Evolutionary conservation across 495 filamentous ascomycete genomes (phyloP).

Genomic region (Talaromyces ruber): DNA sequence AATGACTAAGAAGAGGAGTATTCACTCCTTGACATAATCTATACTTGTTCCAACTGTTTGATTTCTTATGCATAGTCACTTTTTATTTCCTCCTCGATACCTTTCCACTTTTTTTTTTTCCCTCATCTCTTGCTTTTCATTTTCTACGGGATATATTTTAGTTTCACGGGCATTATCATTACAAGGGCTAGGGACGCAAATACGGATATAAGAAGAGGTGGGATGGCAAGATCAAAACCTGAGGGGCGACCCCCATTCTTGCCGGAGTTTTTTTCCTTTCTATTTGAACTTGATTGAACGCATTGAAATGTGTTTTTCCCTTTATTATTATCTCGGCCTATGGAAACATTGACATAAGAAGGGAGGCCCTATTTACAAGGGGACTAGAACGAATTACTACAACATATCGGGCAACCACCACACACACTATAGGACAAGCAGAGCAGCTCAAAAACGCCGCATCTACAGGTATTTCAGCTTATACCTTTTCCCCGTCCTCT

Average conservation of each 20-base stretch:
- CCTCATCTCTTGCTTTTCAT: constrained; percentile 10
- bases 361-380: background rate
- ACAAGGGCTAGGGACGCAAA: background rate
- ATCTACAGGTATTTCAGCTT: background rate
- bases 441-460: background rate
- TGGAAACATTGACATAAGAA: background rate
- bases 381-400: background rate
- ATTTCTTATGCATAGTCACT: background rate
- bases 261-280: constrained; percentile 3
- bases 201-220: background rate
- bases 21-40: constrained; percentile 27
- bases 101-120: constrained; percentile 5
- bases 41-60: background rate
- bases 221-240: constrained; percentile 3
- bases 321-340: background rate
- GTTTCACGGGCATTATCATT: background rate
- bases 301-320: background rate
- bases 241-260: constrained; percentile 6
- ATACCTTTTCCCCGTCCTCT: background rate
- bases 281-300: background rate
- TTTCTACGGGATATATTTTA: constrained; percentile 10
- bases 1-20: constrained; percentile 46
- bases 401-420: background rate
- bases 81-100: background rate
- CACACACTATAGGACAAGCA: background rate